These are phyloP conservation scores for Penicillium psychrofluorescens DNA, from an alignment of 495 filamentous ascomycete genomes.

Conservation along the genomic window DNA sequence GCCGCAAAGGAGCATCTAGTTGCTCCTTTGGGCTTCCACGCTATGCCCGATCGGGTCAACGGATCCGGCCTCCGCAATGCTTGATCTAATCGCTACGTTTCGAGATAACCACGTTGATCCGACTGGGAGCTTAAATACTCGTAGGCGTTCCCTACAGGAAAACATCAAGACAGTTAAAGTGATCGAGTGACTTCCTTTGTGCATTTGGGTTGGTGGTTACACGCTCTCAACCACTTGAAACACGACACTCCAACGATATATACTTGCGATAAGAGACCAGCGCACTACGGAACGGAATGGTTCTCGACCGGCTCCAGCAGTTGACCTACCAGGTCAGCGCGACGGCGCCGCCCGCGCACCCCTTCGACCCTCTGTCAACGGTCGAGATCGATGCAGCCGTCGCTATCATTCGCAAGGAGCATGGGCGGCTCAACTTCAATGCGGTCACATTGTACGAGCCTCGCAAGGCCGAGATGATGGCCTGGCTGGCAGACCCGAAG, in stretches of 20 bases:
- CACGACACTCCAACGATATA: too few relatives aligned
- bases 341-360: constrained; percentile 54
- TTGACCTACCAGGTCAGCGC: constrained; percentile 58
- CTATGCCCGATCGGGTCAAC: not conserved
- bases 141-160: too few relatives aligned
- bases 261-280: too few relatives aligned
- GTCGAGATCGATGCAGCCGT: constrained; percentile 74
- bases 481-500: constrained; percentile 64
- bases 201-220: too few relatives aligned
- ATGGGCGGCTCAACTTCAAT: constrained; percentile 76
- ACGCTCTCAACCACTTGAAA: too few relatives aligned
- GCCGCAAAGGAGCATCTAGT: not conserved
- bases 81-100: not conserved
- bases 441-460: constrained; percentile 85
- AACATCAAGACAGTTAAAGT: too few relatives aligned
- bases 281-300: constrained; percentile 34
- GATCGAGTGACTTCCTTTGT: too few relatives aligned
- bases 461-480: constrained; percentile 77
- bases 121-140: too few relatives aligned
- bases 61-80: not conserved
- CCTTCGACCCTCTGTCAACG: constrained; percentile 75
- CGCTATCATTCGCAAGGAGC: constrained; percentile 58
- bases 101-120: not conserved
- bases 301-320: constrained; percentile 62
- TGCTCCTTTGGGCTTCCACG: not conserved